A percentile compares a stretch with the other conserved stretches of the same genome.
Conservation (phyloP, 2,329 filamentous ascomycete species). For the Aspergillus sp. region DNA sequence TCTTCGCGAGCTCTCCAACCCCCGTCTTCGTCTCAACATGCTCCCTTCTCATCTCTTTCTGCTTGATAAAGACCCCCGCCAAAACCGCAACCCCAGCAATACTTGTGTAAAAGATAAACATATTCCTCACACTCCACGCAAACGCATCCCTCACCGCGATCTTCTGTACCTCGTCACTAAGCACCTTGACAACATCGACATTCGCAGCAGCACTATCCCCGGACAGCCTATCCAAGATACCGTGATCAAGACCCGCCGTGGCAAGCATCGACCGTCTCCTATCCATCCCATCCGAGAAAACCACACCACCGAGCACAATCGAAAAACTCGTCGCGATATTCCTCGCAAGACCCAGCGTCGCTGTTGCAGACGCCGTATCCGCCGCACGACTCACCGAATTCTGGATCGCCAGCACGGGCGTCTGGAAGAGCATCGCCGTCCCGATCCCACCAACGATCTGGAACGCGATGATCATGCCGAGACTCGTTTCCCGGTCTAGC, state of each 20-base stretch:
- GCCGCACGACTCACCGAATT: constrained; percentile 53
- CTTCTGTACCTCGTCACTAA: constrained; percentile 41
- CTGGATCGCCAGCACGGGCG: constrained; percentile 63
- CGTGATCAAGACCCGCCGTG: background rate
- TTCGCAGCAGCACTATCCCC: constrained; percentile 52
- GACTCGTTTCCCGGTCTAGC: constrained; percentile 29
- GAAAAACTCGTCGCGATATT: constrained; percentile 71
- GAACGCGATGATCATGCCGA: background rate
- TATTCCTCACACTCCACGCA: constrained; percentile 53
- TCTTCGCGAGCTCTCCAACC: background rate
- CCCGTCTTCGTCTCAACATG: constrained; percentile 59
- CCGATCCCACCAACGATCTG: constrained; percentile 44
- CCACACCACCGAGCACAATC: constrained; percentile 74
- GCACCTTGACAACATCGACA: constrained; percentile 46
- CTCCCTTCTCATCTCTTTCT: constrained; percentile 51
- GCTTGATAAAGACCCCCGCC: constrained; percentile 51
- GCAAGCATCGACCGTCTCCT: background rate
- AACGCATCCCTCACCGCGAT: constrained; percentile 49
- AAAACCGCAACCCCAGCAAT: constrained; percentile 48
- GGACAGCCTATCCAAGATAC: constrained; percentile 29
- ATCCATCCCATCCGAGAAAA: constrained; percentile 39
- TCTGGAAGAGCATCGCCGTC: constrained; percentile 59
- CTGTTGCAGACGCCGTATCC: constrained; percentile 57
- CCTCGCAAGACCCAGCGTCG: constrained; percentile 61
- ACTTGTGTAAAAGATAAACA: constrained; percentile 55